Evolutionary conservation across 371 early-diverging fungal species (phyloP).

Genomic region (Entomophthora muscae): DNA sequence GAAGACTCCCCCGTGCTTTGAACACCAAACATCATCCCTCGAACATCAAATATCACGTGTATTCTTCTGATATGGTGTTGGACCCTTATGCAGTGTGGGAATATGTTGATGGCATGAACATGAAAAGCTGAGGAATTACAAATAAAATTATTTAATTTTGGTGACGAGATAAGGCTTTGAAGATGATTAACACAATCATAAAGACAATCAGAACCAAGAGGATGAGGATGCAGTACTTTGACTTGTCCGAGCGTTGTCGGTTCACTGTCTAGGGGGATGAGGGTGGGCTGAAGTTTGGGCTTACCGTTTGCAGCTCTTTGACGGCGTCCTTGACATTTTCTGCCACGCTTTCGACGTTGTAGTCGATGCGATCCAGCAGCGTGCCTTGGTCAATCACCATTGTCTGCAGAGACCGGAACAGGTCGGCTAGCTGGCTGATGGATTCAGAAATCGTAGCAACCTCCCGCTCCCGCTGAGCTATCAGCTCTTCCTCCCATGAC

Average conservation of each 20-base stretch:
- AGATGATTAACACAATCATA: not conserved
- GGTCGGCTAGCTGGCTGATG: conserved; percentile 75
- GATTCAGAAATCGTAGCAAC: conserved; percentile 82
- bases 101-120: no score
- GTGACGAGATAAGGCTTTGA: not conserved
- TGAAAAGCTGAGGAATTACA: no score
- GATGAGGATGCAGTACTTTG: not conserved
- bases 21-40: no score
- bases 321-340: conserved; percentile 67
- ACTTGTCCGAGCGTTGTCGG: not conserved
- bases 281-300: not conserved
- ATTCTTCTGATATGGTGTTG: no score
- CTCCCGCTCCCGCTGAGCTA: conserved; percentile 74
- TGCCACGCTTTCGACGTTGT: conserved; percentile 75
- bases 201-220: not conserved
- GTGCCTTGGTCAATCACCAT: conserved; percentile 96
- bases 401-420: conserved; percentile 81
- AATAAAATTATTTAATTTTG: no score
- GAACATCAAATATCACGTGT: no score
- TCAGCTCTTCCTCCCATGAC: conserved; percentile 31
- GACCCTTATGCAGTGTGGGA: no score
- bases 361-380: conserved; percentile 91
- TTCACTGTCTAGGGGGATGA: not conserved
- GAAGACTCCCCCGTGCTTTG: no score
- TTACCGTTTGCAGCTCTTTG: conserved; percentile 64